Evolutionary conservation across 1,284 basidiomycete species (phyloP).

Genomic region (Erythrobasidium hasegawianum): DNA sequence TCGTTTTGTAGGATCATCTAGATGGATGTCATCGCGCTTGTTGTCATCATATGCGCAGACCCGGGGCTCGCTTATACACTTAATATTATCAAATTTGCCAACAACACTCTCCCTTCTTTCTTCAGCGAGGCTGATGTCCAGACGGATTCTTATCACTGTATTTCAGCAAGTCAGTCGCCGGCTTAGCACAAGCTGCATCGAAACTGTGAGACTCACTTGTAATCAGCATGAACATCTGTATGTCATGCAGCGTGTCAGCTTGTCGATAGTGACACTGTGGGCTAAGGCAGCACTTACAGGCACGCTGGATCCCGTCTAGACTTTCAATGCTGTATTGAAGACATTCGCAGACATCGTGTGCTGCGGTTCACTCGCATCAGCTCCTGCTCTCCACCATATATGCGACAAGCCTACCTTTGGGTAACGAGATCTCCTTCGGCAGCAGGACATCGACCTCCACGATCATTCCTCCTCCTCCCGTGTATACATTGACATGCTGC

Average conservation of each 20-base stretch:
- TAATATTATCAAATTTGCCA: background rate
- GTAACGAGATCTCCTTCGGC: constrained; percentile 50
- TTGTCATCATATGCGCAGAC: background rate
- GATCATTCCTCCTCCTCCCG: constrained; percentile 47
- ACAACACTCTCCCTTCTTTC: background rate
- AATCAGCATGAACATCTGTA: constrained; percentile 32
- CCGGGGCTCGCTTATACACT: background rate
- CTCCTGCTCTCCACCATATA: constrained; percentile 52
- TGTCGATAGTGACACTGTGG: too few species aligned
- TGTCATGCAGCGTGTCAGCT: background rate
- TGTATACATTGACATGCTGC: constrained; percentile 45
- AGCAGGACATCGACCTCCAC: constrained; percentile 53
- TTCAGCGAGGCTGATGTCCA: constrained; percentile 14
- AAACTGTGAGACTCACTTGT: too few species aligned
- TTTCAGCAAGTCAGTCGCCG: background rate
- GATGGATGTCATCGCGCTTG: too few species aligned
- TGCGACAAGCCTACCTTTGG: constrained; percentile 46
- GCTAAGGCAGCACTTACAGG: too few species aligned
- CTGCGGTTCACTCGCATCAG: constrained; percentile 5
- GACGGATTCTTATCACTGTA: constrained; percentile 19
- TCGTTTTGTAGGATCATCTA: too few species aligned
- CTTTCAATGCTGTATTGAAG: constrained; percentile 44
- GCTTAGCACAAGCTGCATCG: too few species aligned
- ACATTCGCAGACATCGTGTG: constrained; percentile 46
- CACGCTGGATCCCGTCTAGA: constrained; percentile 44